Percentiles rank a stretch among this genome's conserved stretches.
Evolutionary conservation across 805 yeast species (phyloP).

Genomic region (Monosporozyma unispora): DNA sequence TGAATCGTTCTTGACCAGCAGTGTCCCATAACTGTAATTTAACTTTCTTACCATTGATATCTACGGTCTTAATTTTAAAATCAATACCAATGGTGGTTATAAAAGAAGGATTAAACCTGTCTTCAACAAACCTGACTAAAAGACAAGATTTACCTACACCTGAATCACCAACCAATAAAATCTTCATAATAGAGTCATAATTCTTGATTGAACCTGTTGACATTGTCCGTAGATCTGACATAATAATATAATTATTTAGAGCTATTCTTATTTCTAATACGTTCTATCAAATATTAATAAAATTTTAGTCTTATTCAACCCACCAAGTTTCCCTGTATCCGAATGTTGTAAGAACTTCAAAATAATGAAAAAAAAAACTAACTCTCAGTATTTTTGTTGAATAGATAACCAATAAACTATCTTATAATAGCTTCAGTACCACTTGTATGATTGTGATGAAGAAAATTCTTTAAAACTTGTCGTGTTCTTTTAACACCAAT

Average conservation of each 20-base stretch:
- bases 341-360: too few relatives aligned
- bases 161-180: slow-evolving; percentile 88
- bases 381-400: too few relatives aligned
- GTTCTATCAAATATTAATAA: too few relatives aligned
- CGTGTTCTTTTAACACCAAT: too few relatives aligned
- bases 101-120: slow-evolving; percentile 91
- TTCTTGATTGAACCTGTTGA: slow-evolving; percentile 6
- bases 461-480: too few relatives aligned
- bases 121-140: slow-evolving; percentile 86
- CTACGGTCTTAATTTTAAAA: slow-evolving; percentile 93
- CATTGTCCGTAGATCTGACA: not conserved
- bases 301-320: too few relatives aligned
- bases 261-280: not conserved
- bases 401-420: too few relatives aligned
- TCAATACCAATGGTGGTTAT: slow-evolving; percentile 98
- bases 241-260: not conserved
- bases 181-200: slow-evolving; percentile 85
- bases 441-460: too few relatives aligned
- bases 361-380: too few relatives aligned
- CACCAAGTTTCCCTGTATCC: too few relatives aligned
- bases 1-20: slow-evolving; percentile 91
- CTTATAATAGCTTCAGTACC: too few relatives aligned
- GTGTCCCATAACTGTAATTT: slow-evolving; percentile 97
- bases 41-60: slow-evolving; percentile 83
- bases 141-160: slow-evolving; percentile 88